phyloP scores from a whole-genome alignment of 306 rosid species.

The Astragalus glycyphyllos region DNA sequence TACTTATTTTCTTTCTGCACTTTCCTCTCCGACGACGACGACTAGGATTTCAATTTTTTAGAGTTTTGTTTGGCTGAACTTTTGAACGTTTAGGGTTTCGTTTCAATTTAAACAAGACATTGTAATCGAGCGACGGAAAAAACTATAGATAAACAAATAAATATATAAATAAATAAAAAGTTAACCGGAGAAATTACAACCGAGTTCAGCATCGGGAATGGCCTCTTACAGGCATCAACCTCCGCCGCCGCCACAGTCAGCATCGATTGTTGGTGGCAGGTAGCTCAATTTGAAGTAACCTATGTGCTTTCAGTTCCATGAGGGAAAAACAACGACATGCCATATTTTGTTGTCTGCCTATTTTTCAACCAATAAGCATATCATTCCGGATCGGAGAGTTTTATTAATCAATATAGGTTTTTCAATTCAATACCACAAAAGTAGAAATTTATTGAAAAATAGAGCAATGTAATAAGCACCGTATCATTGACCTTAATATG shows the following conservation, averaged over 20 bases:
- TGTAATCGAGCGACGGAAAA: not conserved
- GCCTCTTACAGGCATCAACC: slow-evolving; percentile 70
- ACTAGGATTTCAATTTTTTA: not conserved
- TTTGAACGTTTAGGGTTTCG: slow-evolving; percentile 24
- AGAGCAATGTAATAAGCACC: slow-evolving; percentile 41
- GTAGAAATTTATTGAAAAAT: slow-evolving; percentile 29
- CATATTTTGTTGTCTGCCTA: slow-evolving; percentile 31
- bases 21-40: not conserved
- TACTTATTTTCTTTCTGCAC: not conserved
- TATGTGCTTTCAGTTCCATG: slow-evolving; percentile 24
- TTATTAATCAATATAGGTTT: slow-evolving; percentile 35
- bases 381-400: slow-evolving; percentile 46
- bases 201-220: slow-evolving; percentile 49
- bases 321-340: slow-evolving; percentile 18
- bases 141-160: too few species aligned
- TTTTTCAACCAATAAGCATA: slow-evolving; percentile 26
- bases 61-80: not conserved
- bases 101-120: slow-evolving; percentile 27
- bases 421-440: slow-evolving; percentile 32
- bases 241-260: slow-evolving; percentile 45
- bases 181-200: slow-evolving; percentile 10
- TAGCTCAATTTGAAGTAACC: slow-evolving; percentile 24
- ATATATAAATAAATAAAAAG: too few species aligned
- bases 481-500: not conserved
- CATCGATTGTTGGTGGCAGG: slow-evolving; percentile 47